Conservation (phyloP, 2,329 filamentous ascomycete genomes). For the Fragosphaeria purpurea region DNA sequence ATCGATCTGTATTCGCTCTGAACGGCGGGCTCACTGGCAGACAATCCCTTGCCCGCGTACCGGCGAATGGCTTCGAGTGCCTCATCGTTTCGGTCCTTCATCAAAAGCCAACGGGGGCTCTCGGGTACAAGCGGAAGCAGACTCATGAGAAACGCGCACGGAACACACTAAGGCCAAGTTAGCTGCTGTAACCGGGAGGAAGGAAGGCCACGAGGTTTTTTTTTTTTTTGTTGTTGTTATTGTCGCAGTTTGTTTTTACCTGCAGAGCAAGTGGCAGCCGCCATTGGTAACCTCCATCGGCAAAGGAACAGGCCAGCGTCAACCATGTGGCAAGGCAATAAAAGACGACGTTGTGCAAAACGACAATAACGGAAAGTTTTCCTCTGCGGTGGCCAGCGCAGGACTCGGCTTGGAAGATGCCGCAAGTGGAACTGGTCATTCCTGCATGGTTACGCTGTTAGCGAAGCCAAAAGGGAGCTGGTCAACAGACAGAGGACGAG, state of each 20-base stretch:
- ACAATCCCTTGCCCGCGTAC: not conserved
- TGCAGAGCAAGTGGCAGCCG: not conserved
- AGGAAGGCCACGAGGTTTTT: no score
- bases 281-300: not conserved
- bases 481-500: no score
- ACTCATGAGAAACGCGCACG: no score
- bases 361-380: not conserved
- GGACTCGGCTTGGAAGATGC: constrained; percentile 1
- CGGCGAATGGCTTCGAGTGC: not conserved
- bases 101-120: constrained; percentile 1
- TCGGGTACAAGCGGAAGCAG: not conserved
- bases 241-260: not conserved
- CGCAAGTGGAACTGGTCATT: constrained; percentile 1
- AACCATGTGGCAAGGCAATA: not conserved
- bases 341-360: constrained; percentile 1
- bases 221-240: no score
- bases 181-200: no score
- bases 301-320: not conserved
- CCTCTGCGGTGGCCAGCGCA: constrained; percentile 1
- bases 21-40: not conserved
- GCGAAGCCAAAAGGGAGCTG: no score
- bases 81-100: not conserved
- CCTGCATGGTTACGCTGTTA: no score
- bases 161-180: no score
- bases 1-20: constrained; percentile 1